A percentile compares a stretch with the other conserved stretches of the same genome.
These are phyloP conservation scores for Penicillium mononematosum DNA, from an alignment of 495 filamentous ascomycete genomes.

Conservation along the genomic window DNA sequence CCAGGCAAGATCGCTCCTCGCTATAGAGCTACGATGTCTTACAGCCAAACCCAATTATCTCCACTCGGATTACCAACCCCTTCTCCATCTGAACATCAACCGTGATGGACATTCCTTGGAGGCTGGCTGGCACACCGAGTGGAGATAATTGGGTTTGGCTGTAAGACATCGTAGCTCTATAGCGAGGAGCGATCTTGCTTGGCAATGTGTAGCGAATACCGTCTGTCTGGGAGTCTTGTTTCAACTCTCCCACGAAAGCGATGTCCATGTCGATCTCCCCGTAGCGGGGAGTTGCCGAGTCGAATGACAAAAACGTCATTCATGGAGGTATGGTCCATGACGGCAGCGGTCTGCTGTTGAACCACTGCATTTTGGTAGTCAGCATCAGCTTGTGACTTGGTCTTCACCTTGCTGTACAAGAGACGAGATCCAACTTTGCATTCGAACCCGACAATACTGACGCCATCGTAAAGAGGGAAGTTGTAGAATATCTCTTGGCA, in stretches of 20 bases:
- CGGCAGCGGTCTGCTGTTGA: conserved; percentile 11
- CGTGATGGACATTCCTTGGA: conserved; percentile 53
- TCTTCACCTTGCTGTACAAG: conserved; percentile 21
- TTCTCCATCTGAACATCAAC: conserved; percentile 60
- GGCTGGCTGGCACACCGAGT: neutral
- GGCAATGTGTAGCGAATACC: conserved; percentile 21
- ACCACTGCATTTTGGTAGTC: conserved; percentile 17
- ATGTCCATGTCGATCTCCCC: conserved; percentile 17
- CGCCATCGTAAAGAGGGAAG: conserved; percentile 25
- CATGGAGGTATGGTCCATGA: conserved; percentile 16
- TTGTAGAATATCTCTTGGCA: conserved; percentile 16
- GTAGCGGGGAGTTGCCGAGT: conserved; percentile 20
- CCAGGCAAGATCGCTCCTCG: conserved; percentile 22
- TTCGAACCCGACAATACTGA: conserved; percentile 19
- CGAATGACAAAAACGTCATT: conserved; percentile 19
- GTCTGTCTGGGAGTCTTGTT: conserved; percentile 19
- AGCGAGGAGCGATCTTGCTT: conserved; percentile 21
- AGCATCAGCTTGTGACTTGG: conserved; percentile 18
- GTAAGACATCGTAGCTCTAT: neutral
- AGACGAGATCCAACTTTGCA: conserved; percentile 16
- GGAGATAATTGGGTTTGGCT: neutral
- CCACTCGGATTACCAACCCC: conserved; percentile 48
- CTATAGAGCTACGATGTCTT: conserved; percentile 1
- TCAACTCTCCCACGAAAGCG: conserved; percentile 22
- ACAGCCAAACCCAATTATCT: neutral